Base-by-base conservation (phyloP, 345 rosid species). In the Bruguiera parviflora region DNA sequence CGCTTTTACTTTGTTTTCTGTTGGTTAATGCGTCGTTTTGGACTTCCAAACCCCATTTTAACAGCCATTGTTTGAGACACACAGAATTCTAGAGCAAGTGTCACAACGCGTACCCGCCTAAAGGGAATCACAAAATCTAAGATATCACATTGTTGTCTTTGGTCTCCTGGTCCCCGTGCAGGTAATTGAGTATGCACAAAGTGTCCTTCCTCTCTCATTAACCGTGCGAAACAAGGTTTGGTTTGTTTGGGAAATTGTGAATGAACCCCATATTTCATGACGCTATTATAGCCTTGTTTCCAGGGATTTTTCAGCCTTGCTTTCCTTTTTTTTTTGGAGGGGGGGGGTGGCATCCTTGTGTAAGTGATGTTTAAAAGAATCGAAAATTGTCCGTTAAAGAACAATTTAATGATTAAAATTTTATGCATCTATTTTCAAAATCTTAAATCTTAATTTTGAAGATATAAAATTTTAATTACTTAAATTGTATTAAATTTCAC, bases 11-110 rank as follows among this genome's bases (percentile, higher is more conserved):
- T 53, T 3, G 37, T 61, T 65, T 58, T 49, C 18, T 22, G 62
- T 57, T 52, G 32, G 81, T 77, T 81, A 70, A 27, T 37, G 25
- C 64, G 84, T 78, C 84, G 74, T 75, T 78, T 78, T 73, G 84
- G 59, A 28, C 63, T 37, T 63, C 77, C 84, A 77, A 77, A 74
- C 69, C 58, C 58, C 79, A 57, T 56, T 61, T 66, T 66, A 81
- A 78, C 81, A 70, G 68, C 69, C 73, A 15, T 49, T 18, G 47
- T 58, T 58, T 15, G 65, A 62, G 33, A 53, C 72, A 32, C 72
- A 32, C 65, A 53, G 24, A 68, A 51, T 63, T 63, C 71, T 6
- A 80, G 2, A 80, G 80, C 75, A 70, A 73, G 31, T 51, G 60
- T 71, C 71, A 56, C 60, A 51, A 2, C 29, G 28, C 21, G 18